Base-by-base conservation (phyloP, 2,329 filamentous ascomycete species). In the Aspergillus jensenii region DNA sequence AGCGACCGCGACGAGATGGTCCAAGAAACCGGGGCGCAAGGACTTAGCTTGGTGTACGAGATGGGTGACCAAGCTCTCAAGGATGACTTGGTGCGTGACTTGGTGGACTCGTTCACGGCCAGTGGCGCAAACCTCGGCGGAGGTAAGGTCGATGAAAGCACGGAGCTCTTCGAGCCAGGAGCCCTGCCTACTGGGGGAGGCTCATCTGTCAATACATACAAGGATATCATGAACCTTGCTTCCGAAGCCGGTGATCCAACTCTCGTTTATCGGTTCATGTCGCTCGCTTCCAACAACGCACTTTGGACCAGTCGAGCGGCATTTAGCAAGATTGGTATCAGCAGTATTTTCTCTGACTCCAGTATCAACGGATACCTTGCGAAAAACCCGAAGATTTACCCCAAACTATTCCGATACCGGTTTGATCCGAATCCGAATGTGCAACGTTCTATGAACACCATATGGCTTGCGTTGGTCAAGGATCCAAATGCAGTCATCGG, bases 251-350 rank as follows among this genome's bases (percentile, higher is more conserved):
- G 95, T 11, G 93, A 99, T 68, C 93, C 95, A 58, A 93, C 90
- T 65, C 81, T 99, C n/a, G 90, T 98, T 1, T 99, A 99, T 79
- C 91, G 93, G 60, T 98, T 99, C 77, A 99, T 99, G 95, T 93
- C 93, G 0, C 82, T 99, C 65, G 95, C 95, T 3, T 91, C 92
- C 2, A 96, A 97, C 68, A 96, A 96, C 48, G 92, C 93, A 0
- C 96, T 96, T 15, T 99, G 95, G 95, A 93, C 92, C 1, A 96
- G 92, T n/a, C 86, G 95, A 51, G 96, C 95, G 1, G 95, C 95
- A 0, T 98, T 99, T 75, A 95, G 95, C 3, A 85, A 92, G 11
- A 97, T 98, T 65, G 95, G 95, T 0, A 82, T 99, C 50, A 96
- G 92, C 72, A 95, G 85, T 64, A 93, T 99, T 60, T 84, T 99